These are phyloP conservation scores for Cystobasidium sp. DNA, from an alignment of 1,284 basidiomycete species.

Conservation along the genomic window DNA sequence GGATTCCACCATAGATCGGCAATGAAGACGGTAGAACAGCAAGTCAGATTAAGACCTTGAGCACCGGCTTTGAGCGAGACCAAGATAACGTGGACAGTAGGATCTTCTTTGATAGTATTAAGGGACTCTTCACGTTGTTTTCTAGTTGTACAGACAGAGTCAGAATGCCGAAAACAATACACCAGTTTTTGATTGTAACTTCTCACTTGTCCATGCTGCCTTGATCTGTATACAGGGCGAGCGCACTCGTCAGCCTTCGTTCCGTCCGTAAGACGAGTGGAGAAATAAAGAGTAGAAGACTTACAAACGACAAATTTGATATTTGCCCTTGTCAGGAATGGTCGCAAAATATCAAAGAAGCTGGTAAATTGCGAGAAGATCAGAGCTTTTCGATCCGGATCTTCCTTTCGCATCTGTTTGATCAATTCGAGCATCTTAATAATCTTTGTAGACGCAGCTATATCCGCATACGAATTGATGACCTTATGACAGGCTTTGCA, in stretches of 20 bases:
- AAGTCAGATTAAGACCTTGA: slow-evolving; percentile 85
- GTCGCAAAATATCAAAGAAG: slow-evolving; percentile 85
- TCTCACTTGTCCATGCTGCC: slow-evolving; percentile 44
- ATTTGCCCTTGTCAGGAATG: slow-evolving; percentile 70
- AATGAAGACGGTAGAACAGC: slow-evolving; percentile 63
- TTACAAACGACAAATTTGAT: slow-evolving; percentile 81
- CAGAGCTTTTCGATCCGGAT: slow-evolving; percentile 72
- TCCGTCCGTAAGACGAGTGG: not conserved
- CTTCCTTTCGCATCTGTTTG: slow-evolving; percentile 63
- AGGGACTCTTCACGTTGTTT: slow-evolving; percentile 75
- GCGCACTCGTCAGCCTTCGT: not conserved
- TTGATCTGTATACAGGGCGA: slow-evolving; percentile 37
- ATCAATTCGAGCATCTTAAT: slow-evolving; percentile 78
- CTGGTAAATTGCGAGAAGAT: slow-evolving; percentile 78
- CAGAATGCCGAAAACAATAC: not conserved
- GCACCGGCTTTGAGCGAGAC: slow-evolving; percentile 80
- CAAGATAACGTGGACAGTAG: slow-evolving; percentile 71
- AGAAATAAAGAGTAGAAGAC: slow-evolving; percentile 55
- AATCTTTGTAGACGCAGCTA: slow-evolving; percentile 69
- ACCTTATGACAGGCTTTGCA: slow-evolving; percentile 8
- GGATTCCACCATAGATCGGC: slow-evolving; percentile 45
- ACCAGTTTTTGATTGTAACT: not conserved
- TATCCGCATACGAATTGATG: slow-evolving; percentile 6
- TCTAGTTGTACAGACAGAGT: slow-evolving; percentile 69
- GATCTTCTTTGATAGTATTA: slow-evolving; percentile 59